Evolutionary conservation across 2,329 filamentous ascomycete species (phyloP).

Genomic region (Alternaria postmessia): DNA sequence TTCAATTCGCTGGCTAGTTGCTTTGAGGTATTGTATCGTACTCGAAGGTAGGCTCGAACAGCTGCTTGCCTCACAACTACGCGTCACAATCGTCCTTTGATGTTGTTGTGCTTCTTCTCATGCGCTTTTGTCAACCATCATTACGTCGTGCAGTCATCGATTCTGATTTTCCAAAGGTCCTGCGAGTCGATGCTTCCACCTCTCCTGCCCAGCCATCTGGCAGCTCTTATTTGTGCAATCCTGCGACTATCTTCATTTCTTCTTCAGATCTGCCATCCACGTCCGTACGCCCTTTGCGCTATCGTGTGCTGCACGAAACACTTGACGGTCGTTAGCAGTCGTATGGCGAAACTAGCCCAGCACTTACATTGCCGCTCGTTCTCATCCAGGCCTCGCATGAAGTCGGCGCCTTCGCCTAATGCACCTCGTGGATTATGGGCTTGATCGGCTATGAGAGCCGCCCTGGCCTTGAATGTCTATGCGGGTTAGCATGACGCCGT

Average conservation of each 20-base stretch:
- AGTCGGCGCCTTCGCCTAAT: conserved; percentile 74
- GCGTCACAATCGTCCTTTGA: conserved; percentile 6
- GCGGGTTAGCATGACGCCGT: conserved; percentile 2
- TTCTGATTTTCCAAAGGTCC: background rate
- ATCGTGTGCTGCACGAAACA: conserved; percentile 59
- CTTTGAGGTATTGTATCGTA: conserved; percentile 38
- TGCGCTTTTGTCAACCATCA: conserved; percentile 1
- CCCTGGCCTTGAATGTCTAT: conserved; percentile 80
- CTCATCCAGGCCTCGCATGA: conserved; percentile 87
- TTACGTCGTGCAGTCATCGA: background rate
- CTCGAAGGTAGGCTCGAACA: conserved; percentile 33
- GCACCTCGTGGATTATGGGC: conserved; percentile 83
- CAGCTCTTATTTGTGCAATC: background rate
- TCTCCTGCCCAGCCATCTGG: background rate
- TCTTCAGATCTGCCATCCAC: conserved; percentile 56
- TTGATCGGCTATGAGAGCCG: conserved; percentile 84
- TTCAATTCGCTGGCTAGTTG: conserved; percentile 20
- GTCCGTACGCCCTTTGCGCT: conserved; percentile 56
- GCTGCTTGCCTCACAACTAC: conserved; percentile 21
- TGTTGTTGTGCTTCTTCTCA: background rate
- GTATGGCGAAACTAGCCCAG: background rate
- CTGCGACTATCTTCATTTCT: conserved; percentile 38
- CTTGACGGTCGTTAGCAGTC: conserved; percentile 36
- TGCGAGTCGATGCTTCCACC: background rate
- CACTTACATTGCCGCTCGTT: conserved; percentile 75